Evolutionary conservation across 441 rosid species (phyloP), one percentile per base, ranked within the genome.

Genomic region (Erysimum pusillum): DNA sequence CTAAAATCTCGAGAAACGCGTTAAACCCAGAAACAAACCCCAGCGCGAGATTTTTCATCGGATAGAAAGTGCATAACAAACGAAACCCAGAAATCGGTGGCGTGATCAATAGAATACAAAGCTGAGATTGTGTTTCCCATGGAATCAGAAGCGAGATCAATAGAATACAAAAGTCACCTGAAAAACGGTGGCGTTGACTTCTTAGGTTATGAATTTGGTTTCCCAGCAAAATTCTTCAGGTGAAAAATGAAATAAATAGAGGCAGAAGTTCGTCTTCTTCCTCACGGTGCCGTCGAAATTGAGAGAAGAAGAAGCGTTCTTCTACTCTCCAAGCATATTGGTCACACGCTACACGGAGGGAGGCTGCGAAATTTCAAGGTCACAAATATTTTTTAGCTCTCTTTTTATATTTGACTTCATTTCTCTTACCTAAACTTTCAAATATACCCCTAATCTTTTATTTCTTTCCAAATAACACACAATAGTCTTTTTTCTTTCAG

Each of bases 271-370:
- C 41, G 76, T 71, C 71, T 46, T 63, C 77, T 53, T 77, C 76
- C 17, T 70, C 64, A 42, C 5, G 60, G 45, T 35, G 60, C 36
- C 34, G 22, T 61, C 38, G 39, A 15, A 52, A 10, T 22, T 52
- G 75, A 71, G 76, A n/a, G n/a, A n/a, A 38, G 65, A 60, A 71
- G 71, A 77, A 64, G 62, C 18, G 5, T 77, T 58, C 76, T 58
- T 14, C 66, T 70, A 63, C 68, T 49, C 76, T 77, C 80, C 76
- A 71, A 77, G 54, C 80, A 77, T 57, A 18, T 76, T 62, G 60
- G 18, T 39, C 68, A 57, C 72, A 57, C 67, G 57, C 76, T n/a
- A n/a, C n/a, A n/a, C n/a, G n/a, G n/a, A n/a, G n/a, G 76, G 73
- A 76, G 65, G 68, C 76, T 65, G 73, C 76, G 25, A 70, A 34